phyloP scores from a whole-genome alignment of 495 filamentous ascomycete species.

The Aspergillus sparsus region DNA sequence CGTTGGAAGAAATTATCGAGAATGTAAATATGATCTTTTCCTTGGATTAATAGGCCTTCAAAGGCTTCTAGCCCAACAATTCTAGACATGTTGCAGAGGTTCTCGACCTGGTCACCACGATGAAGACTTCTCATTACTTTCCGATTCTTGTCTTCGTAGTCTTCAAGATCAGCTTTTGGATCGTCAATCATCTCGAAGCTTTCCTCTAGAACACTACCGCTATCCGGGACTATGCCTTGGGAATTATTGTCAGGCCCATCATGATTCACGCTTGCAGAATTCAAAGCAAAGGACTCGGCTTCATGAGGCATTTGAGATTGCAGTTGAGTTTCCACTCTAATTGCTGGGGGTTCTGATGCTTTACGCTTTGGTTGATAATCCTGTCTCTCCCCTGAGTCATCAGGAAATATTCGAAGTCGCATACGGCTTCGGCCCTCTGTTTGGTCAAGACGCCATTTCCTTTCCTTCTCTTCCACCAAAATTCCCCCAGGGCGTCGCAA shows the following conservation, averaged over 20 bases:
- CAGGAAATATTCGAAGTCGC: slow-evolving; percentile 81
- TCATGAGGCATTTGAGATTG: slow-evolving; percentile 27
- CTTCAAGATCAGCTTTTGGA: slow-evolving; percentile 75
- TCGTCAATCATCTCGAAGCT: slow-evolving; percentile 96
- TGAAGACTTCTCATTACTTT: slow-evolving; percentile 96
- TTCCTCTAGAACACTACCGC: slow-evolving; percentile 62
- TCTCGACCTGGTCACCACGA: slow-evolving; percentile 87
- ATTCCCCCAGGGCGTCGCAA: slow-evolving; percentile 76
- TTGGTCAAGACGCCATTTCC: slow-evolving; percentile 88
- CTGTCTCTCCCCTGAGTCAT: slow-evolving; percentile 63
- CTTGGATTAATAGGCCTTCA: slow-evolving; percentile 88
- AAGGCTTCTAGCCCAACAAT: slow-evolving; percentile 89
- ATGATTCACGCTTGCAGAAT: slow-evolving; percentile 33
- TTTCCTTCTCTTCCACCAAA: slow-evolving; percentile 62
- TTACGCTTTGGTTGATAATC: slow-evolving; percentile 87
- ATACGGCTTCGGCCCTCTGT: slow-evolving; percentile 96
- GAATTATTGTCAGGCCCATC: slow-evolving; percentile 30
- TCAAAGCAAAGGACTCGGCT: slow-evolving; percentile 39
- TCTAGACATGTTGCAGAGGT: slow-evolving; percentile 91
- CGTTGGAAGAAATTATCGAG: slow-evolving; percentile 94
- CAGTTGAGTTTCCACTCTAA: slow-evolving; percentile 41
- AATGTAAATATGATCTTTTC: slow-evolving; percentile 91
- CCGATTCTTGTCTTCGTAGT: slow-evolving; percentile 93
- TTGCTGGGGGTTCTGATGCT: slow-evolving; percentile 48
- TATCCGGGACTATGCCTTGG: slow-evolving; percentile 46